phyloP scores from a whole-genome alignment of 257 asterid genomes.

The Solanum okadae region DNA sequence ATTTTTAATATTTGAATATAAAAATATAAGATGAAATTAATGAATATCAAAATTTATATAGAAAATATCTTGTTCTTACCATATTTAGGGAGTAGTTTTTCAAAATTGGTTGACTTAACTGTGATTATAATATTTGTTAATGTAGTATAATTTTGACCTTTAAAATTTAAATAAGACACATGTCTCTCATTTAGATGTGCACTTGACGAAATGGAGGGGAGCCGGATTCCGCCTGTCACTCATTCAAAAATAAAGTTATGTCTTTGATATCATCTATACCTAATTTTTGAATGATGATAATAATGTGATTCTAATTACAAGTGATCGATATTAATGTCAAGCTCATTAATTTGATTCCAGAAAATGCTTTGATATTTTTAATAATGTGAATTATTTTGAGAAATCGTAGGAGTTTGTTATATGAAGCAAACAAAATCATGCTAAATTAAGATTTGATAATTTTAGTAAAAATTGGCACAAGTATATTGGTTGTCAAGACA shows the following conservation, averaged over 20 bases:
- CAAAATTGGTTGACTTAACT: too few species aligned
- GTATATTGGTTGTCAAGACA: not conserved
- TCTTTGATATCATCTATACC: not conserved
- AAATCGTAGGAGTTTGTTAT: not conserved
- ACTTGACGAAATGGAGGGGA: too few species aligned
- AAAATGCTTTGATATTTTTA: not conserved
- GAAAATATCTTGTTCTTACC: too few species aligned
- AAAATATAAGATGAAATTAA: too few species aligned
- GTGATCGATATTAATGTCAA: not conserved
- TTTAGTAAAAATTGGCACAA: not conserved
- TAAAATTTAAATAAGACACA: too few species aligned
- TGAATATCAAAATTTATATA: too few species aligned
- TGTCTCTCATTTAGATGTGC: too few species aligned
- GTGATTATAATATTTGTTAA: too few species aligned
- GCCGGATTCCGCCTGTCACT: not conserved
- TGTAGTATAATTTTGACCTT: too few species aligned
- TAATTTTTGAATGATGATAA: not conserved
- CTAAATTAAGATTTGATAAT: not conserved
- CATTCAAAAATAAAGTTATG: too few species aligned
- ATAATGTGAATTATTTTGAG: not conserved
- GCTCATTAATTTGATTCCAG: not conserved
- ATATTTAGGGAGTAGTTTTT: too few species aligned
- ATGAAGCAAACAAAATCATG: not conserved
- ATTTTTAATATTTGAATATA: too few species aligned
- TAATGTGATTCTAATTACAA: not conserved